These are phyloP conservation scores for Hordeum pubiflorum DNA, from an alignment of 202 grass and related monocot species.

Conservation along the genomic window DNA sequence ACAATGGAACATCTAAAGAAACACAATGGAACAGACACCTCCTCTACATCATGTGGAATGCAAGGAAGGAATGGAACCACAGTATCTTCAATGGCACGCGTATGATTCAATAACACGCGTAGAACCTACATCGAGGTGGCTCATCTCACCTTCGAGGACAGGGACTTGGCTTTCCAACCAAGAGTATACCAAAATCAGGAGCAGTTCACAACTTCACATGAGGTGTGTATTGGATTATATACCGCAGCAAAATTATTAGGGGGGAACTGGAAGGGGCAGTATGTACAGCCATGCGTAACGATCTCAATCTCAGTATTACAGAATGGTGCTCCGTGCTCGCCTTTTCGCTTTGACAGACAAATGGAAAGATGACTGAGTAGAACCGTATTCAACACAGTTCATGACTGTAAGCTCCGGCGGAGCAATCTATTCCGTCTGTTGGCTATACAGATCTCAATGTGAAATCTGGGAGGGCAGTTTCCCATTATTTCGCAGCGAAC, in stretches of 20 bases:
- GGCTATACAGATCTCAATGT: constrained; percentile 30
- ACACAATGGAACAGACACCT: no score
- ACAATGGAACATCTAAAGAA: no score
- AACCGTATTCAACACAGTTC: background rate
- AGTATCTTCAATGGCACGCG: no score
- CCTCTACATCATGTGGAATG: no score
- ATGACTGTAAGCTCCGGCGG: background rate
- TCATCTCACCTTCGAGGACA: no score
- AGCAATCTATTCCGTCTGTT: constrained; percentile 5
- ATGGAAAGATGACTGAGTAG: background rate
- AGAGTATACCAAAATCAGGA: no score
- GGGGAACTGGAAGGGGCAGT: background rate
- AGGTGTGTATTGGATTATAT: background rate
- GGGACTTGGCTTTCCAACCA: no score
- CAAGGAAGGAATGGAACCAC: no score
- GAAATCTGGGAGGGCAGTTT: background rate
- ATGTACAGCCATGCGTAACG: background rate
- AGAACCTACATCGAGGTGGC: no score
- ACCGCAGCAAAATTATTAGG: background rate
- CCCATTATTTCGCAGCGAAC: constrained; percentile 21
- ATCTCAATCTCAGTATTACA: background rate
- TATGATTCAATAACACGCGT: no score
- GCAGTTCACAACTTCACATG: no score
- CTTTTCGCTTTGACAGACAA: background rate
- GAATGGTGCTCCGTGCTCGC: background rate